Evolutionary conservation across 352 stramenopile species (phyloP).

Genomic region (Phytophthora tubulina): DNA sequence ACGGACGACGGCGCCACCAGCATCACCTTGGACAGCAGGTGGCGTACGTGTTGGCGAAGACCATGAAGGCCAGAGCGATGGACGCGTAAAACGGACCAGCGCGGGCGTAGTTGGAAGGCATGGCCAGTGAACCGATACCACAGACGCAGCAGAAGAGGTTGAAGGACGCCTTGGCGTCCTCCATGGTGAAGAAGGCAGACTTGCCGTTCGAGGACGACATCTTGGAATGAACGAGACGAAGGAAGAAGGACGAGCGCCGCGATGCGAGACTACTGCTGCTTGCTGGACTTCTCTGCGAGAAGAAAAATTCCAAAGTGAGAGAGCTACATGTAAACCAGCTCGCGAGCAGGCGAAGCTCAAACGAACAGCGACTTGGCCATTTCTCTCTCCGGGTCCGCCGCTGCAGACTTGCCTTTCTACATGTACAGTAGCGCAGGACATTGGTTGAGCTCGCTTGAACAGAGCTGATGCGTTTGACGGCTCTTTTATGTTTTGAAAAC

Average conservation of each 20-base stretch:
- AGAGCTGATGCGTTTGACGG: slow-evolving; percentile 24
- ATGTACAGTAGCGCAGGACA: not conserved
- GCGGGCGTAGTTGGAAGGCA: not conserved
- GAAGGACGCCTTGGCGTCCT: slow-evolving; percentile 58
- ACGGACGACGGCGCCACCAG: slow-evolving; percentile 52
- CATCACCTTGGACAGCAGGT: slow-evolving; percentile 59
- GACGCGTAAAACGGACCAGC: not conserved
- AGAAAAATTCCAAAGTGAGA: slow-evolving; percentile 43
- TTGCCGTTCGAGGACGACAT: not conserved
- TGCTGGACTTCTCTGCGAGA: slow-evolving; percentile 31
- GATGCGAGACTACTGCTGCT: slow-evolving; percentile 1
- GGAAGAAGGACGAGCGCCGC: slow-evolving; percentile 15
- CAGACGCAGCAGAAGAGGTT: slow-evolving; percentile 55
- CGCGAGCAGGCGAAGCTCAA: not conserved
- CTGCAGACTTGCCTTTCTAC: slow-evolving; percentile 25
- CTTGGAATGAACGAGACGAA: slow-evolving; percentile 8
- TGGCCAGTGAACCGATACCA: slow-evolving; percentile 6
- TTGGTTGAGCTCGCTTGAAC: slow-evolving; percentile 14
- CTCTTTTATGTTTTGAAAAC: slow-evolving; percentile 32
- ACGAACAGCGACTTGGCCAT: slow-evolving; percentile 8
- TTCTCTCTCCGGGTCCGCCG: not conserved
- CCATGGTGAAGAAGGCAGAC: slow-evolving; percentile 47
- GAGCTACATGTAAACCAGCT: slow-evolving; percentile 14
- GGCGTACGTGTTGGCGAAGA: slow-evolving; percentile 61
- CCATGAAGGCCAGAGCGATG: slow-evolving; percentile 56